Evolutionary conservation across 495 filamentous ascomycete genomes (phyloP).

Genomic region (Diplogelasinospora grovesii): DNA sequence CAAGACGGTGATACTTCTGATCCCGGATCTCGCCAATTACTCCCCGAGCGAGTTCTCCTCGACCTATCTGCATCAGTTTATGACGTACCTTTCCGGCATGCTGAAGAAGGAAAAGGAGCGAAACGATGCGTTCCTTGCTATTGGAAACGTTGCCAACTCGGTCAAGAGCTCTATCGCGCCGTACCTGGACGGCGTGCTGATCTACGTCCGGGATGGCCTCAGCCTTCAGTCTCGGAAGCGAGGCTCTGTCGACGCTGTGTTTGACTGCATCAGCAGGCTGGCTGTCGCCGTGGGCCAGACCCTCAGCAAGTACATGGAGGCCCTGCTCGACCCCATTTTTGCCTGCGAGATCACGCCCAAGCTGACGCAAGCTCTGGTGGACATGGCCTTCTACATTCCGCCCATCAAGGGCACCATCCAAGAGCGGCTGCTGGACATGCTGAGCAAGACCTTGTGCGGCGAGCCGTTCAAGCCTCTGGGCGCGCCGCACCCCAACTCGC

Average conservation of each 20-base stretch:
- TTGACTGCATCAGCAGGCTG: slow-evolving; percentile 95
- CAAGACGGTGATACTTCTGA: slow-evolving; percentile 77
- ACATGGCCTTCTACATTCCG: slow-evolving; percentile 98
- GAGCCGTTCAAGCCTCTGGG: slow-evolving; percentile 87
- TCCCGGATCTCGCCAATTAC: slow-evolving; percentile 90
- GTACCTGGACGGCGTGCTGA: slow-evolving; percentile 87
- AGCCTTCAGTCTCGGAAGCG: slow-evolving; percentile 71
- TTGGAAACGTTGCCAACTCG: slow-evolving; percentile 93
- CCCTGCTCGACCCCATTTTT: slow-evolving; percentile 91
- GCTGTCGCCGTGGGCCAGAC: slow-evolving; percentile 92
- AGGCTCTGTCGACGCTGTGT: slow-evolving; percentile 81
- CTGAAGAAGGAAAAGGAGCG: slow-evolving; percentile 94
- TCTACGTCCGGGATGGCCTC: slow-evolving; percentile 85
- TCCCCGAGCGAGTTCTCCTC: slow-evolving; percentile 77
- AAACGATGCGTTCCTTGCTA: slow-evolving; percentile 87
- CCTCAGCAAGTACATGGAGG: slow-evolving; percentile 96
- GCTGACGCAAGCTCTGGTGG: slow-evolving; percentile 87
- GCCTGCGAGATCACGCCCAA: slow-evolving; percentile 88
- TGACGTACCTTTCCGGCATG: slow-evolving; percentile 90
- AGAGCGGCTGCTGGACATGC: slow-evolving; percentile 85
- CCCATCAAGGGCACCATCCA: slow-evolving; percentile 89
- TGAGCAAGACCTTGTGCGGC: slow-evolving; percentile 88
- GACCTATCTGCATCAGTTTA: slow-evolving; percentile 85
- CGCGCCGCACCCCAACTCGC: slow-evolving; percentile 59
- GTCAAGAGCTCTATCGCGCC: slow-evolving; percentile 89